Conservation (phyloP, 352 stramenopile genomes). For the Plasmopara viticola region DNA sequence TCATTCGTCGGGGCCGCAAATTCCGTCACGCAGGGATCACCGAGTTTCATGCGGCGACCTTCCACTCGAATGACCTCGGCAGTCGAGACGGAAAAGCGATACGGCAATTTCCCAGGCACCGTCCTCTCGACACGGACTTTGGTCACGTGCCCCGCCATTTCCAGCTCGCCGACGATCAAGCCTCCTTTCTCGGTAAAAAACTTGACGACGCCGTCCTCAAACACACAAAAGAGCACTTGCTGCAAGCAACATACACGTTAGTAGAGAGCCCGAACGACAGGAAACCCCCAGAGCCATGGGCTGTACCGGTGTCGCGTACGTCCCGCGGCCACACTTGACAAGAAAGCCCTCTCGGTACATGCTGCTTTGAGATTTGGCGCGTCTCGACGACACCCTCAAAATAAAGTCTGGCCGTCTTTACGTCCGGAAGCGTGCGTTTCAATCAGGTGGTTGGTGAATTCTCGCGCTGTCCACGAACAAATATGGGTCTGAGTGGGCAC, state of each 20-base stretch:
- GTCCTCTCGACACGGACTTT: slow-evolving; percentile 73
- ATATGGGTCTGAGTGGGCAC: background rate
- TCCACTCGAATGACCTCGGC: slow-evolving; percentile 68
- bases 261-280: background rate
- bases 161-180: slow-evolving; percentile 50
- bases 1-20: slow-evolving; percentile 65
- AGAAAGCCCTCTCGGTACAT: slow-evolving; percentile 84
- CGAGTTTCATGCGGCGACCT: slow-evolving; percentile 72
- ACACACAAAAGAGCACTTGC: slow-evolving; percentile 70
- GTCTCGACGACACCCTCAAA: slow-evolving; percentile 7
- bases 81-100: slow-evolving; percentile 65
- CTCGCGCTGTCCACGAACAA: too few species aligned
- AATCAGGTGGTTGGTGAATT: slow-evolving; percentile 2
- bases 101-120: slow-evolving; percentile 53
- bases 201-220: slow-evolving; percentile 65
- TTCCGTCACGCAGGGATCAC: slow-evolving; percentile 52
- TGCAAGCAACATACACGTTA: slow-evolving; percentile 16
- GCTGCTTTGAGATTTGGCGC: slow-evolving; percentile 5
- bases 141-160: slow-evolving; percentile 62
- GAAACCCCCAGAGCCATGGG: slow-evolving; percentile 20
- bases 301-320: slow-evolving; percentile 49
- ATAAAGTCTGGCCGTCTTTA: background rate
- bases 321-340: slow-evolving; percentile 45
- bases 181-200: slow-evolving; percentile 73
- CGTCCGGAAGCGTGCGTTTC: slow-evolving; percentile 6